Base-by-base conservation (phyloP, 768 basidiomycete genomes). In the Collybia sp. region DNA sequence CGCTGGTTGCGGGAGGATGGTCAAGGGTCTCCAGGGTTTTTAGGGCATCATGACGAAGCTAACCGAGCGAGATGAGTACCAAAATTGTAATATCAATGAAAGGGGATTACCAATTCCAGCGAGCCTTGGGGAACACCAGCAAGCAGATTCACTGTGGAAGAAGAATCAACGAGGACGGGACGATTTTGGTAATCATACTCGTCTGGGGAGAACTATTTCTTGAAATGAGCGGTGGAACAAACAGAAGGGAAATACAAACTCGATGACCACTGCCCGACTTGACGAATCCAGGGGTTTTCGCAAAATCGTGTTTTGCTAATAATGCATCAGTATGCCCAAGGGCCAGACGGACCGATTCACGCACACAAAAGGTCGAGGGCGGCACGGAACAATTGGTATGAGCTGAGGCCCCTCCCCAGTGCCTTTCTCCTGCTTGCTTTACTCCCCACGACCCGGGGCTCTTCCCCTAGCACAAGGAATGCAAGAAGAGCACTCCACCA, bases 311-410 rank as follows among this genome's bases (percentile, higher is more conserved):
- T 45, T 82, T 82, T 3, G 86, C 91, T 93, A 44, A 1, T 40
- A 46, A 11, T 35, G 33, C 62, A 44, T 20, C 19, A 35, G 33
- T 9, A 43, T n/a, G 20, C 36, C 17, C 6, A 2, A 4, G 45
- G 25, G n/a, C 33, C 18, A 40, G 16, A 2, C 39, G 19, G 37
- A 20, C 11, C 11, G 39, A 30, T 2, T 16, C 12, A 60, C 84
- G 52, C 58, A 93, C 93, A 79, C 17, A 97, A 60, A 57, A 93
- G 85, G 59, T 93, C 89, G 53, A 95, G 66, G 1, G 81, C 84
- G 30, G 88, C 91, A 53, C 86, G 80, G 62, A 97, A 86, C 20
- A 95, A 71, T 59, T 94, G 93, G 65, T 95, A 96, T 16, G 89
- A 88, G 50, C 90, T 93, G 53, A 97, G 60, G 1, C 92, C 88